Evolutionary conservation across 768 basidiomycete genomes (phyloP), one percentile per base, ranked within the genome.

Genomic region (Phaeotremella skinneri): DNA sequence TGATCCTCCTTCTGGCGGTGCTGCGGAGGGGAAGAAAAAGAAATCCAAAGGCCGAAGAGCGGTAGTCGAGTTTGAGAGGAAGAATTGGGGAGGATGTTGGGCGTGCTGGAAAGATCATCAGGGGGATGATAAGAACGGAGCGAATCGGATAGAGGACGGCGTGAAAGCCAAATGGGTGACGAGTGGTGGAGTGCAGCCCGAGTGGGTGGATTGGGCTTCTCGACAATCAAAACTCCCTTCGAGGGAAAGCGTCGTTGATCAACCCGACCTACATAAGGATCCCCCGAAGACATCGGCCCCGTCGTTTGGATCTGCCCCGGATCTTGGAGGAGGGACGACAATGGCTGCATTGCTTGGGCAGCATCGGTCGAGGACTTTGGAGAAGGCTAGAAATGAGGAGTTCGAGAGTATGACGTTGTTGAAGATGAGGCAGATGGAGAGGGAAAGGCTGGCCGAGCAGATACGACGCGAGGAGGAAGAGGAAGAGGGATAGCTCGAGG

Each of bases 341-440:
- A 71, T 71, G 69, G 59, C 61, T 26, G 67, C 61, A 20, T 55
- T 71, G 14, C 17, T 71, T 11, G 49, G 59, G 6, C 31, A 48
- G 13, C 71, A 66, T 52, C 49, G 26, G 29, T 34, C 37, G 52
- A 16, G 29, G 31, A 48, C 47, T n/a, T 50, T 56, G 39, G 59
- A 55, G 47, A 37, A 51, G 48, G 14, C 32, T 20, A 56, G 32
- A 23, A 49, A 60, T 39, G 50, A 64, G 21, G 68, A 72, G n/a
- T 75, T 61, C 41, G 75, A 76, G 55, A 72, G 68, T 59, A 72
- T 69, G 67, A 73, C 71, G n/a, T 59, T 76, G 51, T 67, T 76
- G 41, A 52, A 55, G 53, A 73, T 76, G 71, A 63, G 73, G 30
- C 70, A 74, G 58, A 37, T 65, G 50, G 75, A 76, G 52, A 61